Conservation (phyloP, 768 basidiomycete genomes). For the Podaxis rugospora region DNA sequence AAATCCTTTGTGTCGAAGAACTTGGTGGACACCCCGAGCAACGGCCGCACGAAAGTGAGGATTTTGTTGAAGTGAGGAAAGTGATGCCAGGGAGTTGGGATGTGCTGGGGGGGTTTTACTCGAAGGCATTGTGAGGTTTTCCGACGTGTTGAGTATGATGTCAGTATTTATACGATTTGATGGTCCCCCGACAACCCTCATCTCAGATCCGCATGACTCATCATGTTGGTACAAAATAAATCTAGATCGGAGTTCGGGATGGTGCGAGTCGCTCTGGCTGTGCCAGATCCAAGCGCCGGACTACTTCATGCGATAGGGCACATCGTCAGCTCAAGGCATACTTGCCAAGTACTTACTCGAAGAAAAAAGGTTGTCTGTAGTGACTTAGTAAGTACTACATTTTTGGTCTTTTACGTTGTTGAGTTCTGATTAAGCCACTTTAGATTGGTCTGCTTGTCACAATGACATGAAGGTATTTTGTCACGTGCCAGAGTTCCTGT, state of each 20-base stretch:
- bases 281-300: too few species aligned
- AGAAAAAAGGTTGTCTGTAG: too few species aligned
- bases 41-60: constrained; percentile 16
- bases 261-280: too few species aligned
- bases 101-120: constrained; percentile 1
- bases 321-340: too few species aligned
- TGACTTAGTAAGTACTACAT: too few species aligned
- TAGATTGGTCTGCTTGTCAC: too few species aligned
- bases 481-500: too few species aligned
- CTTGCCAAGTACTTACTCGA: too few species aligned
- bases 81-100: constrained; percentile 3
- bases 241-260: neutral
- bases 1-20: constrained; percentile 16
- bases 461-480: too few species aligned
- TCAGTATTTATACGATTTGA: neutral
- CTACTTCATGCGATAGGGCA: too few species aligned
- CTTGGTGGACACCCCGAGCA: constrained; percentile 19
- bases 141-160: neutral
- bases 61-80: constrained; percentile 4
- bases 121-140: constrained; percentile 5
- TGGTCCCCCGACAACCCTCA: neutral
- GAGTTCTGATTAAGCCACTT: too few species aligned
- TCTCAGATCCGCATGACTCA: neutral
- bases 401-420: too few species aligned
- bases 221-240: neutral